These are phyloP conservation scores for Nidularia pulvinata DNA, from an alignment of 768 basidiomycete genomes.

Conservation along the genomic window DNA sequence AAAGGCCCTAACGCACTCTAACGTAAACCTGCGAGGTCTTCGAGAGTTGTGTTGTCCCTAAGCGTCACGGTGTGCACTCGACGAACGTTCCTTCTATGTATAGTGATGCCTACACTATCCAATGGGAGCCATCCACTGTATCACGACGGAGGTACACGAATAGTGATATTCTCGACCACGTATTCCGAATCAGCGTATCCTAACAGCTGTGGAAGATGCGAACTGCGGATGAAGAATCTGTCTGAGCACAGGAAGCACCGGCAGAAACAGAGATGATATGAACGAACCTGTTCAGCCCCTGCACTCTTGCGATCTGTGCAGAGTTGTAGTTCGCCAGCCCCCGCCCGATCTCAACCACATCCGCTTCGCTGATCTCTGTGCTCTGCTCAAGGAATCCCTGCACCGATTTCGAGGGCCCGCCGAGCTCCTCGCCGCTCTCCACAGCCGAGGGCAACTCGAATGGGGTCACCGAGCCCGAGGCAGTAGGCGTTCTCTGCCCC, in stretches of 20 bases:
- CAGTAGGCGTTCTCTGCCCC: slow-evolving; percentile 54
- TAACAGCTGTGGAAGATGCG: slow-evolving; percentile 74
- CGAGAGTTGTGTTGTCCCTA: too few relatives aligned
- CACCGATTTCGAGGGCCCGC: too few relatives aligned
- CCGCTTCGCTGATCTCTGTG: slow-evolving; percentile 44
- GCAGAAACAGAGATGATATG: not conserved
- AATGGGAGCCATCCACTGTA: too few relatives aligned
- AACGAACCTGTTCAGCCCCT: slow-evolving; percentile 87
- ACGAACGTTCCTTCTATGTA: too few relatives aligned
- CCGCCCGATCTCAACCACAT: slow-evolving; percentile 89
- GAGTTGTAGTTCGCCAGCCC: slow-evolving; percentile 97
- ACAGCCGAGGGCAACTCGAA: slow-evolving; percentile 17
- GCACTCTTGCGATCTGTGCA: slow-evolving; percentile 84
- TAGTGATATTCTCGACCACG: slow-evolving; percentile 94
- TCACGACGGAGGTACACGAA: slow-evolving; percentile 51
- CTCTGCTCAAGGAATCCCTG: too few relatives aligned
- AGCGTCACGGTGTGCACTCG: too few relatives aligned
- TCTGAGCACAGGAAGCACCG: slow-evolving; percentile 2
- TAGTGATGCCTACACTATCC: too few relatives aligned
- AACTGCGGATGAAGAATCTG: slow-evolving; percentile 42
- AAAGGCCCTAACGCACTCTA: too few relatives aligned
- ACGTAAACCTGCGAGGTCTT: too few relatives aligned
- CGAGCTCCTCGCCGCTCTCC: too few relatives aligned
- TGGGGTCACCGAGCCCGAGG: slow-evolving; percentile 6
- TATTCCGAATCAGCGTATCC: slow-evolving; percentile 98